A percentile compares a stretch with the other conserved stretches of the same genome.
Evolutionary conservation across 192 early-diverging fungal genomes (phyloP).

Genomic region (Coemansia nantahalensis): DNA sequence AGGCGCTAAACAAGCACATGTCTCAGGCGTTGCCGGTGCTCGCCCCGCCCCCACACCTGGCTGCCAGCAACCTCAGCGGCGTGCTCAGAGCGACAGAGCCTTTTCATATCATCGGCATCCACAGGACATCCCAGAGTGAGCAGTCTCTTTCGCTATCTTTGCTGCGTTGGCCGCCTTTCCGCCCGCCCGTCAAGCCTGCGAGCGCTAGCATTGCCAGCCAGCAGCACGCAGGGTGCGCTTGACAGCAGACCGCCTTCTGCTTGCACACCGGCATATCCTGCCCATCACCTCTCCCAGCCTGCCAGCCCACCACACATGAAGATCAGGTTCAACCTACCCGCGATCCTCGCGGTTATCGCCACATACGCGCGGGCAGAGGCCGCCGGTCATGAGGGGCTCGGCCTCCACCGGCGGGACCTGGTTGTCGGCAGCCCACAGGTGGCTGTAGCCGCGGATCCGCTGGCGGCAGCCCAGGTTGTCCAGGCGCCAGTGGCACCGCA

Average conservation of each 20-base stretch:
- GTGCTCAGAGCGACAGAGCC: not conserved
- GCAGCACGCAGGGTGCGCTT: too few relatives aligned
- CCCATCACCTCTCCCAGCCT: too few relatives aligned
- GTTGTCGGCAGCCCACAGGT: constrained; percentile 22
- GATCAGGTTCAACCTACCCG: constrained; percentile 30
- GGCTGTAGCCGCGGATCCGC: constrained; percentile 15
- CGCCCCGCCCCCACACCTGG: too few relatives aligned
- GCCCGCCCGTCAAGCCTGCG: too few relatives aligned
- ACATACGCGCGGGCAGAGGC: constrained; percentile 15
- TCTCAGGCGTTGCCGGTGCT: not conserved
- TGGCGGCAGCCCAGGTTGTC: not conserved
- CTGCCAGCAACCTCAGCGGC: too few relatives aligned
- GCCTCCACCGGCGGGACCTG: constrained; percentile 17
- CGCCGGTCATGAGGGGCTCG: not conserved
- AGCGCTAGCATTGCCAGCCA: too few relatives aligned
- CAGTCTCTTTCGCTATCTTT: not conserved
- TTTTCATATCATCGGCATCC: constrained; percentile 4
- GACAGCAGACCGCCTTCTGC: too few relatives aligned
- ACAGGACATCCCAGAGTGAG: not conserved
- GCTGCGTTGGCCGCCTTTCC: not conserved
- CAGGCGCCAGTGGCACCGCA: constrained; percentile 1
- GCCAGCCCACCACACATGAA: constrained; percentile 23
- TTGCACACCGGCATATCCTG: too few relatives aligned
- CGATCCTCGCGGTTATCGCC: constrained; percentile 29
- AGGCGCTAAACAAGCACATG: constrained; percentile 1